These are phyloP conservation scores for Ceratobasidium sp. DNA, from an alignment of 1,284 basidiomycete genomes.

Conservation along the genomic window DNA sequence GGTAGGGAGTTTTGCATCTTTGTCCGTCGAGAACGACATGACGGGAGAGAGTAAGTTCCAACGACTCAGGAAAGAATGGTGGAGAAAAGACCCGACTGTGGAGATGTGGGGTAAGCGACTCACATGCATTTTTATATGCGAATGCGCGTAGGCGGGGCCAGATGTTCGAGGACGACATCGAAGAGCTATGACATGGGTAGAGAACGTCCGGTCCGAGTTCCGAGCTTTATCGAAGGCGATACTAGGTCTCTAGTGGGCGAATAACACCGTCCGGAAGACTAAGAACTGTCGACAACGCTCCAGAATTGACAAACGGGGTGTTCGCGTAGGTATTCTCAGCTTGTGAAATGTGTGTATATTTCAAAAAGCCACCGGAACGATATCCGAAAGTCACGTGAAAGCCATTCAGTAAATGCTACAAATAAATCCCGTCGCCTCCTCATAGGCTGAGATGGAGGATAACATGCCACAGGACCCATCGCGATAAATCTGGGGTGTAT, in stretches of 20 bases:
- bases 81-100: conserved; percentile 13
- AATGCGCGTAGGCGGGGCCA: conserved; percentile 35
- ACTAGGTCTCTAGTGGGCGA: neutral
- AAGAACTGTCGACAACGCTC: neutral
- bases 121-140: conserved; percentile 31
- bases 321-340: conserved; percentile 14
- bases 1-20: conserved; percentile 30
- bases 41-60: neutral
- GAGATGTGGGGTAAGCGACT: conserved; percentile 35
- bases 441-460: neutral
- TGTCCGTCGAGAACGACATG: conserved; percentile 30
- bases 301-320: conserved; percentile 7
- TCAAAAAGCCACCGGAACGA: conserved; percentile 9
- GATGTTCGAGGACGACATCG: conserved; percentile 26
- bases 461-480: conserved; percentile 15
- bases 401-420: neutral
- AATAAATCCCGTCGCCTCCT: conserved; percentile 22
- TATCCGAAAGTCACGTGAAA: conserved; percentile 31
- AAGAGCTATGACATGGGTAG: conserved; percentile 30
- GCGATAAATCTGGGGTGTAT: neutral
- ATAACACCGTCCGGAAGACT: conserved; percentile 29
- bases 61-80: neutral
- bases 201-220: conserved; percentile 13
- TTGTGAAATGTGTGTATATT: conserved; percentile 20
- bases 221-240: neutral